Evolutionary conservation across 306 rosid species (phyloP), one percentile per base, ranked within the genome.

Genomic region (Cercis canadensis): DNA sequence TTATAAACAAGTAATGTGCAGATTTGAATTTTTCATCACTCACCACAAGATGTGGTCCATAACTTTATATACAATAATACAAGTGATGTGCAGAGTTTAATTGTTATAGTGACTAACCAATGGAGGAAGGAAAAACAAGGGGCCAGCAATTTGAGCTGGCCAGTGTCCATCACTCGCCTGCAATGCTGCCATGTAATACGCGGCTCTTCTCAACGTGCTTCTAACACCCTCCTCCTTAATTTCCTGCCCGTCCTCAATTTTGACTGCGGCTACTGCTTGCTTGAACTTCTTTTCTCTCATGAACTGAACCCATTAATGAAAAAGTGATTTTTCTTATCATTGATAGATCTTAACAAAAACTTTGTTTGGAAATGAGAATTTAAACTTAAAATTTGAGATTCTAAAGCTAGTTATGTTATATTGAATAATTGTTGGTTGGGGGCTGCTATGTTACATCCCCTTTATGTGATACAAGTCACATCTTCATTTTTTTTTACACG

Each of bases 131-230:
- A 81, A 92, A 72, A 86, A 92, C 71, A 89, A 76, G 12, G 91
- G 87, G 1, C 98, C 96, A 3, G 98, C 83, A 74, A 81, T 82
- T 67, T 87, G 86, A 7, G 96, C 88, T 13, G 96, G 97, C 97
- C 97, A 91, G 57, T 91, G 97, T 45, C 97, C 97, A 80, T 88
- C 84, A 29, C 52, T 75, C 4, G 90, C 82, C 31, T 91, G 96
- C 76, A 88, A 55, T 5, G 89, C 87, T 0, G 92, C 75, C 8
- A 72, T 16, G 70, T 79, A 84, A 53, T 65, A 73, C 5, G 81
- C 84, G 0, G 77, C 82, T 55, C 90, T 86, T 64, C 45, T 85
- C 37, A 91, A 0, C 2, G 88, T 18, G 0, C 52, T 31, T 0
- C 83, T 77, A 0, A 80, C 88, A 10, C 75, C 85, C 13, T 86